A percentile compares a stretch with the other conserved stretches of the same genome.
phyloP scores from a whole-genome alignment of 169 alveolate genomes.

The Eimeria praecox region DNA sequence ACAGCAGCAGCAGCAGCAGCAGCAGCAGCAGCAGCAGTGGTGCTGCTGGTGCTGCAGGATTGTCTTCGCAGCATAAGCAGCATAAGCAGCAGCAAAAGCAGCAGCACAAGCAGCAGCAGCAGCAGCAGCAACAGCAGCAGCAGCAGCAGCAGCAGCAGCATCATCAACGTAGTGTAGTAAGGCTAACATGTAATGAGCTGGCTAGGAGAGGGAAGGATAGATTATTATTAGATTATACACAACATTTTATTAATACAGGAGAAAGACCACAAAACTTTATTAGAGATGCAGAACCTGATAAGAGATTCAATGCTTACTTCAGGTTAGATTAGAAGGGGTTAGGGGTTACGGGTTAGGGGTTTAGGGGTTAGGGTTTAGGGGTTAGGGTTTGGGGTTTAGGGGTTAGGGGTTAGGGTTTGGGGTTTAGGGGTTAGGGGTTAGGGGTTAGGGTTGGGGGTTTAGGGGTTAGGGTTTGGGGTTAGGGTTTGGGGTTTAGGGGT shows the following conservation, averaged over 20 bases:
- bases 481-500: not conserved
- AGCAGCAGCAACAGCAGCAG: not conserved
- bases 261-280: conserved; percentile 96
- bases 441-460: not conserved
- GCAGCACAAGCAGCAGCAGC: not conserved
- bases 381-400: not conserved
- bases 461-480: not conserved
- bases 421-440: not conserved
- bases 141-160: conserved; percentile 37
- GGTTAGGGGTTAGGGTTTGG: not conserved
- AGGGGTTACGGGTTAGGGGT: not conserved
- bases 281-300: conserved; percentile 90
- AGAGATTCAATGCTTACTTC: conserved; percentile 76
- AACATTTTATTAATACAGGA: conserved; percentile 94
- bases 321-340: not conserved
- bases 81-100: too few relatives aligned
- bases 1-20: conserved; percentile 6
- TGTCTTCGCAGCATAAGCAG: too few relatives aligned
- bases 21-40: not conserved
- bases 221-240: conserved; percentile 92
- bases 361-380: not conserved
- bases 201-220: conserved; percentile 86
- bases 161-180: not conserved
- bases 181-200: not conserved
- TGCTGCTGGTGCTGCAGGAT: not conserved